Evolutionary conservation across 192 early-diverging fungal genomes (phyloP).

Genomic region (Oehlia diaphana): DNA sequence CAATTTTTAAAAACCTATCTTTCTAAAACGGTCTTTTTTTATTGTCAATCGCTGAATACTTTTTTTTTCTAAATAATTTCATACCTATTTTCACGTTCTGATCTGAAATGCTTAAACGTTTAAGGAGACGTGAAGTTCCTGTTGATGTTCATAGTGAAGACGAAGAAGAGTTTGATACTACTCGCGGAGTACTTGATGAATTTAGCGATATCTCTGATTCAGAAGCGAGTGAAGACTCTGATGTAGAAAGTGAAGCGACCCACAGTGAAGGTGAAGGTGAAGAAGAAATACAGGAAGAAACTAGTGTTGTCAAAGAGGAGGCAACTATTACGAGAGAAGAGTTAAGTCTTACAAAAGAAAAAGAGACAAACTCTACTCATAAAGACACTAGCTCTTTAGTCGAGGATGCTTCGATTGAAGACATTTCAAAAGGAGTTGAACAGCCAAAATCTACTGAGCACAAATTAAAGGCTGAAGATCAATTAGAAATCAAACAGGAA

Average conservation of each 20-base stretch:
- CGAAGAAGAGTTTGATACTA: conserved; percentile 21
- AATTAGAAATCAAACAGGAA: not conserved
- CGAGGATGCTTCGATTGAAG: not conserved
- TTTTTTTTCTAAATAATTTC: no score
- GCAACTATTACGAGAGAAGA: not conserved
- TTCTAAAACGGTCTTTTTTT: no score
- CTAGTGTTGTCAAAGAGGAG: not conserved
- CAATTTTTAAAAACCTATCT: no score
- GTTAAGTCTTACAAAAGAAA: not conserved
- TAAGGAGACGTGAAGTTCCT: conserved; percentile 9
- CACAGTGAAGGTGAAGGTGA: conserved; percentile 29
- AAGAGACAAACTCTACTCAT: not conserved
- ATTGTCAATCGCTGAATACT: no score
- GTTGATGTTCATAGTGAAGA: conserved; percentile 27
- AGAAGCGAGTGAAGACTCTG: conserved; percentile 19
- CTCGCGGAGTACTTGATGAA: conserved; percentile 5
- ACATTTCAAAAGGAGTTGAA: not conserved
- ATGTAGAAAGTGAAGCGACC: conserved; percentile 12
- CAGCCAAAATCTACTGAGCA: not conserved
- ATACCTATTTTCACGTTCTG: no score
- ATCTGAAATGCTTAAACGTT: not conserved
- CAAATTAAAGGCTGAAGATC: not conserved
- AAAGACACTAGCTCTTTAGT: not conserved
- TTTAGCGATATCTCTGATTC: conserved; percentile 26
- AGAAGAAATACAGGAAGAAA: conserved; percentile 19